Percentiles rank a stretch among this genome's conserved stretches.
Evolutionary conservation across 2,329 filamentous ascomycete genomes (phyloP).

Genomic region (Calonectria hawksworthii): DNA sequence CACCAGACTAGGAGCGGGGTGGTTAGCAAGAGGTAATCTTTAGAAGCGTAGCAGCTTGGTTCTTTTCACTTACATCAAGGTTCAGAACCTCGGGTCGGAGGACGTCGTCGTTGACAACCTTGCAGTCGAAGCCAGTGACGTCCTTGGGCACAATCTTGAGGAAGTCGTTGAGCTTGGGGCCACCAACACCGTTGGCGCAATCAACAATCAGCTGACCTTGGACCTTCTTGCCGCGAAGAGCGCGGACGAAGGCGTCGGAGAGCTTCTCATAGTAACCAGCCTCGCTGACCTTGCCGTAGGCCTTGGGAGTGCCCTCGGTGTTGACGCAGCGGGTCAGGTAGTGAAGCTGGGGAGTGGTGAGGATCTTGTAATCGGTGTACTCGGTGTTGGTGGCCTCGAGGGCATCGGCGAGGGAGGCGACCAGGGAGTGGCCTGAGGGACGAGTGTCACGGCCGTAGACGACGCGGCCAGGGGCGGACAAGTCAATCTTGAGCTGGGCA

Average conservation of each 20-base stretch:
- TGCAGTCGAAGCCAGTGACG: slow-evolving; percentile 82
- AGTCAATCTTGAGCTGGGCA: slow-evolving; percentile 81
- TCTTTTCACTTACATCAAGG: slow-evolving; percentile 75
- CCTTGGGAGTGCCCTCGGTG: slow-evolving; percentile 86
- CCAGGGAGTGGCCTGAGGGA: slow-evolving; percentile 88
- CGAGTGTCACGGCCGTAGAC: slow-evolving; percentile 94
- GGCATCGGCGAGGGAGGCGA: slow-evolving; percentile 83
- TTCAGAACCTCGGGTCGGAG: slow-evolving; percentile 92
- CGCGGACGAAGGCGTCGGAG: slow-evolving; percentile 83
- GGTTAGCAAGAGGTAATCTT: slow-evolving; percentile 9
- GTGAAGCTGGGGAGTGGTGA: slow-evolving; percentile 98
- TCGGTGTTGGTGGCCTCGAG: slow-evolving; percentile 82
- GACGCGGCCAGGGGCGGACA: slow-evolving; percentile 79
- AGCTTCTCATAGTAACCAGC: slow-evolving; percentile 96
- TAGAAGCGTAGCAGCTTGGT: not conserved
- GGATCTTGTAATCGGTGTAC: slow-evolving; percentile 86
- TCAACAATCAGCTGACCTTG: slow-evolving; percentile 86
- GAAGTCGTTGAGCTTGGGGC: slow-evolving; percentile 88
- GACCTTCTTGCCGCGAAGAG: slow-evolving; percentile 83
- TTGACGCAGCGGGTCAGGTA: slow-evolving; percentile 96
- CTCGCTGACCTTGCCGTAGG: slow-evolving; percentile 92
- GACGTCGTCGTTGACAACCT: slow-evolving; percentile 93
- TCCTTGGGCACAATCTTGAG: slow-evolving; percentile 84
- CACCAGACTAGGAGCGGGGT: slow-evolving; percentile 77
- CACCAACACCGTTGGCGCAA: slow-evolving; percentile 96